These are phyloP conservation scores for Mucor indicus DNA, from an alignment of 371 early-diverging fungal species.

Conservation along the genomic window DNA sequence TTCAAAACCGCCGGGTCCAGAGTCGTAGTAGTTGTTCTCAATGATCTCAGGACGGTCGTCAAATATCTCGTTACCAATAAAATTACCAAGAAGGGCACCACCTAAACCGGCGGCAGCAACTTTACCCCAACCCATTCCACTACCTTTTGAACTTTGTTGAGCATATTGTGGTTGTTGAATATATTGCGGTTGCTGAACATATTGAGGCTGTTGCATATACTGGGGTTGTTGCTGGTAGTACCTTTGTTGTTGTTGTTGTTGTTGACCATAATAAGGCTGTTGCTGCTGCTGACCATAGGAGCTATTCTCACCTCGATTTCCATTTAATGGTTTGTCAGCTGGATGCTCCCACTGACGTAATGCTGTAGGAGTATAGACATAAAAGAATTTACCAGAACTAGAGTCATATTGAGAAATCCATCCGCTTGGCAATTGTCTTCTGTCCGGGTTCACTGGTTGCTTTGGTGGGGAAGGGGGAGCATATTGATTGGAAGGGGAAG, in stretches of 20 bases:
- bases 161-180: constrained; percentile 3
- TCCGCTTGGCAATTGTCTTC: constrained; percentile 29
- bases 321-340: constrained; percentile 26
- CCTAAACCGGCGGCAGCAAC: constrained; percentile 39
- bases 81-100: constrained; percentile 34
- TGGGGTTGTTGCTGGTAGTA: constrained; percentile 6
- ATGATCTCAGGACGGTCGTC: constrained; percentile 25
- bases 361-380: constrained; percentile 45
- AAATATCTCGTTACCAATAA: constrained; percentile 32
- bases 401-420: constrained; percentile 50
- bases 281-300: constrained; percentile 14
- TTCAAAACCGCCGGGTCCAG: constrained; percentile 25
- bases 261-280: constrained; percentile 13
- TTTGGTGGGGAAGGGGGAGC: constrained; percentile 36
- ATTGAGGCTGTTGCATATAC: not conserved
- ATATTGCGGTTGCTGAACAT: constrained; percentile 10
- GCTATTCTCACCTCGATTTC: constrained; percentile 14
- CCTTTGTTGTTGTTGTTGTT: constrained; percentile 12
- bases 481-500: constrained; percentile 1
- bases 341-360: constrained; percentile 53
- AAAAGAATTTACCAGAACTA: constrained; percentile 36
- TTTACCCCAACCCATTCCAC: constrained; percentile 22
- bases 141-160: constrained; percentile 10
- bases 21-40: constrained; percentile 32
- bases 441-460: constrained; percentile 32